These are phyloP conservation scores for Porphyrellus cyaneotinctus DNA, from an alignment of 768 basidiomycete species.

Conservation along the genomic window DNA sequence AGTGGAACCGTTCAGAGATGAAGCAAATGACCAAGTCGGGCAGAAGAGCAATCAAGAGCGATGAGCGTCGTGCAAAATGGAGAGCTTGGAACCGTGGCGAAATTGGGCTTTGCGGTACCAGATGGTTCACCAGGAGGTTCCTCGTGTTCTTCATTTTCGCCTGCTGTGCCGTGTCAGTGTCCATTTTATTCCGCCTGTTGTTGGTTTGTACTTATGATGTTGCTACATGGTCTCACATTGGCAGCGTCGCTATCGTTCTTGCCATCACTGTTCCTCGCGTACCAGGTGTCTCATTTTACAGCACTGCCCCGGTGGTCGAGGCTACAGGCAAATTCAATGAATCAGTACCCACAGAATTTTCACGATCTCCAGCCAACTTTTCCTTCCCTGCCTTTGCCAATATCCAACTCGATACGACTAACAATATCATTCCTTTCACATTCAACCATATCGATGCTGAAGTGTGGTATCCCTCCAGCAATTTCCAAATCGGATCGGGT, in stretches of 20 bases:
- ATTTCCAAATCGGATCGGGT: constrained; percentile 63
- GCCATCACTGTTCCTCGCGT: constrained; percentile 83
- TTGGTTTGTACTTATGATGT: constrained; percentile 3
- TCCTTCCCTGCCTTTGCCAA: constrained; percentile 76
- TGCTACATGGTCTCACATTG: background rate
- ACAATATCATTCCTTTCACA: constrained; percentile 73
- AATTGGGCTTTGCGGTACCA: constrained; percentile 69
- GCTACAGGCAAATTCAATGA: constrained; percentile 57
- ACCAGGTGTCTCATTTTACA: constrained; percentile 64
- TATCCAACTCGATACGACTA: constrained; percentile 69
- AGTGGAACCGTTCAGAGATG: constrained; percentile 83
- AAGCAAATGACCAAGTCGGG: constrained; percentile 71
- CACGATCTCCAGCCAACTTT: constrained; percentile 81
- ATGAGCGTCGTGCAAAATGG: constrained; percentile 56
- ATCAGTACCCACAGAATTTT: constrained; percentile 60
- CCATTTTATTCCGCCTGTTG: background rate
- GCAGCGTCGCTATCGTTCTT: constrained; percentile 63
- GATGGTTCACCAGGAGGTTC: constrained; percentile 68
- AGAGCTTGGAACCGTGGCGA: constrained; percentile 76
- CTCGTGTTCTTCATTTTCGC: constrained; percentile 68
- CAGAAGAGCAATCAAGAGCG: constrained; percentile 56
- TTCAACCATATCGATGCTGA: constrained; percentile 64
- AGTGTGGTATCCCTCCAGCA: constrained; percentile 67
- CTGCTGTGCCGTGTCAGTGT: constrained; percentile 50
- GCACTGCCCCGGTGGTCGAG: constrained; percentile 49